Evolutionary conservation across 768 basidiomycete genomes (phyloP), one percentile per base, ranked within the genome.

Genomic region (Pisolithus sp.): DNA sequence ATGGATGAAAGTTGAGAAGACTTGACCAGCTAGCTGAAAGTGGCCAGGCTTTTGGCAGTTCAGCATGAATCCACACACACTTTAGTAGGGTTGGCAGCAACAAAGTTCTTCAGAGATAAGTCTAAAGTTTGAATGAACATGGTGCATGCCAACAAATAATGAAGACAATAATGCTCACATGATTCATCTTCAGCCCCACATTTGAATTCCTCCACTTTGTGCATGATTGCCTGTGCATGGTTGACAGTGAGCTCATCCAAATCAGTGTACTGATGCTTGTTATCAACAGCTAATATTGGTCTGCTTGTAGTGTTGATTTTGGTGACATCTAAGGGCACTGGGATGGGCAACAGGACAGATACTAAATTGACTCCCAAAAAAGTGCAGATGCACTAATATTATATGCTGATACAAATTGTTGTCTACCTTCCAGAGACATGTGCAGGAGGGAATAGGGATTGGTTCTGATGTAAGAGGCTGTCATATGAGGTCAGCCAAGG

Each of bases 231-330:
- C 73, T 93, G 90, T 38, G 98, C 84, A 67, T 99, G 93, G 62
- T 93, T 93, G 66, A 97, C 93, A 58, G 98, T 92, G 58, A 99
- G 68, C 66, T 99, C 95, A 66, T 99, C 96, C 51, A 99, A 76
- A 76, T 98, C 96, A 37, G 86, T 82, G 67, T 94, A 98, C 37
- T 76, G 80, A 63, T 94, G 91, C 53, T 80, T 82, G 38, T 73
- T 72, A 57, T 93, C 90, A 23, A 93, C 83, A 53, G 84, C 74
- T 48, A 91, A 78, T 51, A 83, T 79, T 6, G 78, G 76, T 39
- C 79, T 83, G 24, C 81, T 82, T 58, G 90, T 85, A 12, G 80
- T 80, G 58, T 86, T 86, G n/a, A 79, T 73, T 60, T 93, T 90
- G 8, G 84, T 83, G 8, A 92, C 89, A 68, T 92, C 89, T 92